phyloP scores from a whole-genome alignment of 257 asterid genomes.

The Solanum sejunctum region DNA sequence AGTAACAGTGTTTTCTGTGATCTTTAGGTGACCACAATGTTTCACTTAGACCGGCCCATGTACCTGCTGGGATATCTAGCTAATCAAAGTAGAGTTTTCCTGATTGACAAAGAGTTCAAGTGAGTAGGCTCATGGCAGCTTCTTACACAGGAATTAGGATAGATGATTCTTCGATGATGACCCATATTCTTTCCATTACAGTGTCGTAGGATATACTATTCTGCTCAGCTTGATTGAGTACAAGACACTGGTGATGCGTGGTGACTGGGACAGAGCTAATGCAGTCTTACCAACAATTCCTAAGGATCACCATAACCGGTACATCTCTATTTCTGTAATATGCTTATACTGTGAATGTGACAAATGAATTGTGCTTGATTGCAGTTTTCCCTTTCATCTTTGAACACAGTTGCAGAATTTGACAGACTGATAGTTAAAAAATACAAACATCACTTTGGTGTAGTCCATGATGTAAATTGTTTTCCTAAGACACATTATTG shows the following conservation, averaged over 20 bases:
- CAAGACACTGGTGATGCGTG: conserved; percentile 96
- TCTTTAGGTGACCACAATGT: conserved; percentile 87
- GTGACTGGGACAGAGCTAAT: conserved; percentile 83
- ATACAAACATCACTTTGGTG: not conserved
- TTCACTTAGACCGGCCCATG: conserved; percentile 95
- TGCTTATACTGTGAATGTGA: not conserved
- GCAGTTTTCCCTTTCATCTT: not conserved
- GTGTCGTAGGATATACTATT: conserved; percentile 80
- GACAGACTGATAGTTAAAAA: not conserved
- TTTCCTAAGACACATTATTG: not conserved
- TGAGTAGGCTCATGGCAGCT: conserved; percentile 26
- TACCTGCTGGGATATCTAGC: conserved; percentile 96
- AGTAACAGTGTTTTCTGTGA: not conserved
- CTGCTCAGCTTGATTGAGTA: conserved; percentile 90
- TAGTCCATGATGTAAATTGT: not conserved
- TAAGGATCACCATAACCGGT: conserved; percentile 86
- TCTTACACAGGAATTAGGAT: not conserved
- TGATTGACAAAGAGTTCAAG: conserved; percentile 95
- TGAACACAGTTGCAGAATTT: not conserved
- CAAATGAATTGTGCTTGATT: not conserved
- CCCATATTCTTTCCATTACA: conserved; percentile 18
- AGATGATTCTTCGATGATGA: not conserved
- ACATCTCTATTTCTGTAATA: not conserved
- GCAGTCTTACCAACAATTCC: conserved; percentile 78
- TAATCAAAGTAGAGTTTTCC: conserved; percentile 79